Conservation (phyloP, 2,329 filamentous ascomycete species). For the Orbilia javanica region DNA sequence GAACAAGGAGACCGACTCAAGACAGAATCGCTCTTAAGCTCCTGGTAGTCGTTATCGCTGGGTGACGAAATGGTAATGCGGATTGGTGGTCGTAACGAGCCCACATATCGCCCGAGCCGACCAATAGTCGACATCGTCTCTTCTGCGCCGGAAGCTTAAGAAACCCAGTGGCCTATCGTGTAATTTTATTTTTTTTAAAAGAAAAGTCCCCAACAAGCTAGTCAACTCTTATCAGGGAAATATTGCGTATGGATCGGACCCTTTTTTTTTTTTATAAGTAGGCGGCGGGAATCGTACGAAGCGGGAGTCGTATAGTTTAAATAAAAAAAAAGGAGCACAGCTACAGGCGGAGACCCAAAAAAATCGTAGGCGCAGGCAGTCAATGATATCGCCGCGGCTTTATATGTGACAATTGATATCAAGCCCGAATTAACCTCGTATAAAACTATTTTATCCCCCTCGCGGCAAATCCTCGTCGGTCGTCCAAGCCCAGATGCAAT, state of each 20-base stretch:
- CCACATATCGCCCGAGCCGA: constrained; percentile 49
- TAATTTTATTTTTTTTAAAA: neutral
- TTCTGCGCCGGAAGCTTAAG: constrained; percentile 1
- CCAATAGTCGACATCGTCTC: constrained; percentile 52
- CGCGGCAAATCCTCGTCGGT: constrained; percentile 18
- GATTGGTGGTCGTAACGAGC: constrained; percentile 43
- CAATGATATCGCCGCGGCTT: constrained; percentile 15
- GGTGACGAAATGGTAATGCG: constrained; percentile 45
- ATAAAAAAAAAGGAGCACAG: neutral
- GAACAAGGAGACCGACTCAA: constrained; percentile 46
- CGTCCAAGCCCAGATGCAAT: constrained; percentile 8
- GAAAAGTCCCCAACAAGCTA: neutral
- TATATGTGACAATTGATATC: constrained; percentile 2
- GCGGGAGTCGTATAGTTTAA: neutral
- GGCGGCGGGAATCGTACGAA: neutral
- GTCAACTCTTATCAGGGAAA: constrained; percentile 1
- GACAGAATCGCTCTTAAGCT: constrained; percentile 45
- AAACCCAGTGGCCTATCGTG: constrained; percentile 7
- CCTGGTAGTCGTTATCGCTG: constrained; percentile 53
- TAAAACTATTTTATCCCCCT: neutral
- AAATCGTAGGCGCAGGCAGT: neutral
- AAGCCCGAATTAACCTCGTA: neutral
- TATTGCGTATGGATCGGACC: neutral
- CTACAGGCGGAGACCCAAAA: neutral
- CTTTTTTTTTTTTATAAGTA: neutral